Conservation (phyloP, 1,139 yeast genomes). For the Blastobotrys indianensis region DNA sequence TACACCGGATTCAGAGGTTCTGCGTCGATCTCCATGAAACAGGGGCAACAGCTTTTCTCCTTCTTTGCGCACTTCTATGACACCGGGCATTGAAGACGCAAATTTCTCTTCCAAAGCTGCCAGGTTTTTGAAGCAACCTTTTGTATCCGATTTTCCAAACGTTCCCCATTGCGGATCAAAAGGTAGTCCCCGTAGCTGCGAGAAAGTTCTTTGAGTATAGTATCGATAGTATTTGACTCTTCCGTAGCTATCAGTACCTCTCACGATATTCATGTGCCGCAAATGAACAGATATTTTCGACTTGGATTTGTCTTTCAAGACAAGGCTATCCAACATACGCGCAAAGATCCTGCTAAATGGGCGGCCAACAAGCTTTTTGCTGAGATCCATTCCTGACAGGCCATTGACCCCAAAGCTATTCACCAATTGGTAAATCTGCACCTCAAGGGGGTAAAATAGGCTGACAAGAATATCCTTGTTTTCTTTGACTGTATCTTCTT, state of each 20-base stretch:
- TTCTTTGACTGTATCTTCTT: not conserved
- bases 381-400: constrained; percentile 51
- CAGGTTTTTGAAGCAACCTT: constrained; percentile 13
- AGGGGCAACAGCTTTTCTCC: constrained; percentile 14
- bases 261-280: constrained; percentile 43
- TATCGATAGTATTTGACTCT: constrained; percentile 68
- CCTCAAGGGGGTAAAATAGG: constrained; percentile 53
- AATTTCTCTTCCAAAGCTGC: constrained; percentile 21
- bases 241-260: constrained; percentile 69
- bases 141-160: not conserved
- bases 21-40: constrained; percentile 22
- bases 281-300: constrained; percentile 27
- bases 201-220: constrained; percentile 44
- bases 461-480: constrained; percentile 35
- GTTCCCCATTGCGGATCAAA: constrained; percentile 10
- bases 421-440: constrained; percentile 53
- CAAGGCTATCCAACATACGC: constrained; percentile 44
- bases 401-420: constrained; percentile 42
- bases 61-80: constrained; percentile 18
- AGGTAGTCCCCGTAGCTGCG: constrained; percentile 11
- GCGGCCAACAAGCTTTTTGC: constrained; percentile 47
- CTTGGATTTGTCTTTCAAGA: constrained; percentile 31
- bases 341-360: constrained; percentile 47
- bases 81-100: constrained; percentile 24
- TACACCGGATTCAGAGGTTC: constrained; percentile 1